Conservation (phyloP, 2,329 filamentous ascomycete species). For the Cercospora citrullina region DNA sequence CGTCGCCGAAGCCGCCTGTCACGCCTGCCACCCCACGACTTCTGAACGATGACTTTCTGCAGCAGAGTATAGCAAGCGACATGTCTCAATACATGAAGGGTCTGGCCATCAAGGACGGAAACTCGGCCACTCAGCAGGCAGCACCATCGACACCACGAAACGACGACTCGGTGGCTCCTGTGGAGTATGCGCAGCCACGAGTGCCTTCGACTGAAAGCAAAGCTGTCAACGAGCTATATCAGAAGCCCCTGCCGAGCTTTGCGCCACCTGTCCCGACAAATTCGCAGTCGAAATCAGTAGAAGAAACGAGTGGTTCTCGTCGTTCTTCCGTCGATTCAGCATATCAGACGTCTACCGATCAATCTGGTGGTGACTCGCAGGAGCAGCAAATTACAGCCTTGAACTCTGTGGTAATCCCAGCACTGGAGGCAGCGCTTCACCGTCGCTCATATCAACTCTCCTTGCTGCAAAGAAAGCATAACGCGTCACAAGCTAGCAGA, state of each 20-base stretch:
- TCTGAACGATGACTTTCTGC: slow-evolving; percentile 50
- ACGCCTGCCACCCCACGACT: slow-evolving; percentile 37
- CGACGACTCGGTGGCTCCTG: slow-evolving; percentile 18
- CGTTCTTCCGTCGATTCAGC: slow-evolving; percentile 7
- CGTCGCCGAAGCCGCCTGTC: slow-evolving; percentile 36
- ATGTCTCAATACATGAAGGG: slow-evolving; percentile 44
- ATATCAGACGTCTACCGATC: slow-evolving; percentile 2
- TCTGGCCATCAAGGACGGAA: slow-evolving; percentile 37
- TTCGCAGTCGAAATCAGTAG: not conserved
- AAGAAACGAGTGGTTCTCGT: not conserved
- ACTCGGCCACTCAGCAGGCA: slow-evolving; percentile 28
- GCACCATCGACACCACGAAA: slow-evolving; percentile 8
- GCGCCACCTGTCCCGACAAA: slow-evolving; percentile 24
- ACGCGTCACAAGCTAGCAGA: slow-evolving; percentile 27
- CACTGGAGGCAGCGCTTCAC: slow-evolving; percentile 85
- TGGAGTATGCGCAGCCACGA: slow-evolving; percentile 13
- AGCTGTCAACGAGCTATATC: slow-evolving; percentile 34
- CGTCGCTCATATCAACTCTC: slow-evolving; percentile 65
- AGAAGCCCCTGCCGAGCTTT: slow-evolving; percentile 39
- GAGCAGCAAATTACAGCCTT: slow-evolving; percentile 73
- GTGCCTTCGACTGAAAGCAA: slow-evolving; percentile 13
- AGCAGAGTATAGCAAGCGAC: slow-evolving; percentile 49
- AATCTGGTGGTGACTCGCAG: slow-evolving; percentile 7
- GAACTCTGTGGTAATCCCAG: slow-evolving; percentile 88
- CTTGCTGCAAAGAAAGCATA: slow-evolving; percentile 51